Evolutionary conservation across 108 stramenopile genomes (phyloP).

Genomic region (Skeletonema potamos): DNA sequence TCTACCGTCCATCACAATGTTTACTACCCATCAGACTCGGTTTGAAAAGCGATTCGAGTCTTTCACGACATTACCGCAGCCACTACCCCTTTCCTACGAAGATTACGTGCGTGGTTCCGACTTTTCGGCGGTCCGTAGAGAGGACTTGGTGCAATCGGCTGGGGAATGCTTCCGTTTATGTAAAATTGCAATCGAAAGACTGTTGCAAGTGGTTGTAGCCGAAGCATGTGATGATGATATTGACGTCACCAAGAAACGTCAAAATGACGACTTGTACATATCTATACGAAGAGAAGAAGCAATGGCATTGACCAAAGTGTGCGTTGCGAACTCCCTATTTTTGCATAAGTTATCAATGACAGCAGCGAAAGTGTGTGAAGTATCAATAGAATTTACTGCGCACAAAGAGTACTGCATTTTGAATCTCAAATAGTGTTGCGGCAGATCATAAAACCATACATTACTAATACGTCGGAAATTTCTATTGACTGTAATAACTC

Average conservation of each 20-base stretch:
- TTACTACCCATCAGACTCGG: constrained; percentile 58
- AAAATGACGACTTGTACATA: constrained; percentile 31
- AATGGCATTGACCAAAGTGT: constrained; percentile 57
- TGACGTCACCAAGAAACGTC: constrained; percentile 17
- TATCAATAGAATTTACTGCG: constrained; percentile 49
- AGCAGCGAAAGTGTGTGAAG: constrained; percentile 5
- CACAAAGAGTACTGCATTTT: constrained; percentile 62
- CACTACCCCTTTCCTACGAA: constrained; percentile 64
- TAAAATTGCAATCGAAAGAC: constrained; percentile 50
- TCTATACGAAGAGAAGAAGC: constrained; percentile 55
- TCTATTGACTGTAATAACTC: too few relatives aligned
- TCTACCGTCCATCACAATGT: constrained; percentile 35
- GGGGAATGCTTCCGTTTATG: constrained; percentile 59
- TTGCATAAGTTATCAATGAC: constrained; percentile 52
- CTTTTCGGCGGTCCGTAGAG: constrained; percentile 47
- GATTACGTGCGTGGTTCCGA: constrained; percentile 69
- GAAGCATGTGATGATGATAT: constrained; percentile 7
- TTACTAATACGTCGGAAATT: background rate
- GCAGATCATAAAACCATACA: background rate
- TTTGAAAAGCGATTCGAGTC: constrained; percentile 76
- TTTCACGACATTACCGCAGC: constrained; percentile 61
- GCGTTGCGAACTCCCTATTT: constrained; percentile 69
- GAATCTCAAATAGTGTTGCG: constrained; percentile 36
- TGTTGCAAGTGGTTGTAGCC: constrained; percentile 20
- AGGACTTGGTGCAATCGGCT: constrained; percentile 59